These are phyloP conservation scores for Cytidiella melzeri DNA, from an alignment of 768 basidiomycete genomes.

Conservation along the genomic window DNA sequence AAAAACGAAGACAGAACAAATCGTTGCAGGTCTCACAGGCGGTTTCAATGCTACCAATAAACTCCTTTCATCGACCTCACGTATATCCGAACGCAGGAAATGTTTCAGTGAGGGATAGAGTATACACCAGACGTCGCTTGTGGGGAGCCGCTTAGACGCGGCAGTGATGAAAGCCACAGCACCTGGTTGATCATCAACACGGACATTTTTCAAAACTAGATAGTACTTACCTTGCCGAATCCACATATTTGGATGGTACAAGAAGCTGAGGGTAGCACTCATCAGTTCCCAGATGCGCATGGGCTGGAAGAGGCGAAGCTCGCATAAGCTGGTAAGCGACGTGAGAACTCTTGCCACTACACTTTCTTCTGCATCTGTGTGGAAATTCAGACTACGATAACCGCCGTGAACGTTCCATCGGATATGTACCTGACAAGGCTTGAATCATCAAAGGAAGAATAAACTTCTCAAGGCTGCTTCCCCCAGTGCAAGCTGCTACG, in stretches of 20 bases:
- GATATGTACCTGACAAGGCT: slow-evolving; percentile 71
- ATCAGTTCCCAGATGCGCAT: slow-evolving; percentile 98
- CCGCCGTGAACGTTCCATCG: no score
- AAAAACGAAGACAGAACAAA: neutral
- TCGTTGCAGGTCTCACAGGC: slow-evolving; percentile 66
- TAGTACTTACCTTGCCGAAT: slow-evolving; percentile 74
- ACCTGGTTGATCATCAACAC: slow-evolving; percentile 36
- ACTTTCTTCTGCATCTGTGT: slow-evolving; percentile 85
- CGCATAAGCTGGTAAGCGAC: slow-evolving; percentile 82
- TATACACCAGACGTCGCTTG: slow-evolving; percentile 95
- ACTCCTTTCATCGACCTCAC: slow-evolving; percentile 63
- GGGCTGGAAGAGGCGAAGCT: slow-evolving; percentile 86
- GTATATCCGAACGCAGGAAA: slow-evolving; percentile 79
- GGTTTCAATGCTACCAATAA: slow-evolving; percentile 73
- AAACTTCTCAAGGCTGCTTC: slow-evolving; percentile 89
- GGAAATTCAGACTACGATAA: no score
- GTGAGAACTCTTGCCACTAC: slow-evolving; percentile 89
- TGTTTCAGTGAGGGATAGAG: slow-evolving; percentile 87
- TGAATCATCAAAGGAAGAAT: slow-evolving; percentile 96
- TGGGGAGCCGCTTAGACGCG: slow-evolving; percentile 73
- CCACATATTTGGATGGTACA: slow-evolving; percentile 96
- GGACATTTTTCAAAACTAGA: neutral
- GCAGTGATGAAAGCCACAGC: slow-evolving; percentile 85
- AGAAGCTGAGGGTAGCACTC: slow-evolving; percentile 79
- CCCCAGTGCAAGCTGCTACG: slow-evolving; percentile 91